Conservation (phyloP, 2,329 filamentous ascomycete genomes). For the Xylaria multiplex region DNA sequence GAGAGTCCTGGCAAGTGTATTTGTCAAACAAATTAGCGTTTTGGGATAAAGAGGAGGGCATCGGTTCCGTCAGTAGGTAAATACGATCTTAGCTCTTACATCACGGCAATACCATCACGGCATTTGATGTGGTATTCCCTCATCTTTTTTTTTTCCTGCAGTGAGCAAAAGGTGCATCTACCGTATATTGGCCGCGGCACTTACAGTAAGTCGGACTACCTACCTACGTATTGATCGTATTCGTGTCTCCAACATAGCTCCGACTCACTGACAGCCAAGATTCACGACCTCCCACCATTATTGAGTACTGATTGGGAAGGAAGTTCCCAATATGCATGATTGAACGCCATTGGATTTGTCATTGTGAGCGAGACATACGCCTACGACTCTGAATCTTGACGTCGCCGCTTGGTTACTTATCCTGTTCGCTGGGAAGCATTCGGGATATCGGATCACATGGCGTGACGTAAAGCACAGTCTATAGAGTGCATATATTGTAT, state of each 20-base stretch:
- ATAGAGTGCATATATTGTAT: too few species aligned
- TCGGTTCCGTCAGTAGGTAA: background rate
- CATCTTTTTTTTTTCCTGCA: background rate
- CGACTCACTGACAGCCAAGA: background rate
- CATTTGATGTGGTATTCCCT: background rate
- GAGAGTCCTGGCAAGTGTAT: background rate
- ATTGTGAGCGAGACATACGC: background rate
- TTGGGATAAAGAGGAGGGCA: background rate
- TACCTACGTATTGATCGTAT: background rate
- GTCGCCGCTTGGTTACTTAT: background rate
- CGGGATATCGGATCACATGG: conserved; percentile 10
- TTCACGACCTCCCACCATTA: background rate
- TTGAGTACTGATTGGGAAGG: conserved; percentile 7
- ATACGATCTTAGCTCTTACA: background rate
- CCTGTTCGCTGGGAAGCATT: background rate
- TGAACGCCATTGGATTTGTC: conserved; percentile 7
- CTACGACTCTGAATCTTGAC: background rate
- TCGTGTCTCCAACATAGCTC: background rate
- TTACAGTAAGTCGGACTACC: background rate
- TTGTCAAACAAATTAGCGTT: conserved; percentile 8
- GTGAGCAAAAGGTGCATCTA: background rate
- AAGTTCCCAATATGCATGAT: conserved; percentile 10
- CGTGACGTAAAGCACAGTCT: conserved; percentile 7
- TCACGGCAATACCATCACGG: background rate
- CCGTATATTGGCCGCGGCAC: background rate